Conservation (phyloP, 192 early-diverging fungal species). For the Backusella tarrabulga region DNA sequence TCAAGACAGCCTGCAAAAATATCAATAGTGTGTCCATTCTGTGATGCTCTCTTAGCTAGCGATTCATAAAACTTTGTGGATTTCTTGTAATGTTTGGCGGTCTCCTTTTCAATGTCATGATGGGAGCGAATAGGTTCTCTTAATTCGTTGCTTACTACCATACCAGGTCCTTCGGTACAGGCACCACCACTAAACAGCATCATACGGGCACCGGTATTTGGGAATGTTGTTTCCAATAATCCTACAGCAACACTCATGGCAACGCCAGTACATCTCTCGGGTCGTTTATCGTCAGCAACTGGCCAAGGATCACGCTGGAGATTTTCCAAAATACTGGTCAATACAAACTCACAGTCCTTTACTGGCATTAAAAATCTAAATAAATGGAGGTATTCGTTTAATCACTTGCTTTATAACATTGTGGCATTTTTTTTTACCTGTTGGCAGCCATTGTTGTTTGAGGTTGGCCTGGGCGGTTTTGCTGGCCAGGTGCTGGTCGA, state of each 20-base stretch:
- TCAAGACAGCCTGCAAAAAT: conserved; percentile 98
- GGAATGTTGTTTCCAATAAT: conserved; percentile 90
- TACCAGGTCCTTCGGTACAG: conserved; percentile 92
- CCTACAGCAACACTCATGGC: conserved; percentile 91
- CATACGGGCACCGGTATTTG: conserved; percentile 88
- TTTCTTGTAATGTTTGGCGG: conserved; percentile 90
- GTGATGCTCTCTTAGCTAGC: conserved; percentile 81
- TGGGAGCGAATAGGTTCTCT: conserved; percentile 96
- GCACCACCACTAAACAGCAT: conserved; percentile 95
- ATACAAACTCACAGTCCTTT: conserved; percentile 93
- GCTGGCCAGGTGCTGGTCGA: conserved; percentile 26
- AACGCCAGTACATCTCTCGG: conserved; percentile 92
- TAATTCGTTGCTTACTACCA: conserved; percentile 90
- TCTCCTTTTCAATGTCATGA: conserved; percentile 97
- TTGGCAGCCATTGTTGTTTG: conserved; percentile 42
- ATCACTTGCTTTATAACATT: not conserved
- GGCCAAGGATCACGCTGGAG: conserved; percentile 99
- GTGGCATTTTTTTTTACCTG: conserved; percentile 39
- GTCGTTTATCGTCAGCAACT: conserved; percentile 83
- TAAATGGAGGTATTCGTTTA: not conserved
- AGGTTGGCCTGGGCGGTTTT: conserved; percentile 42
- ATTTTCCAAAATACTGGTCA: conserved; percentile 93
- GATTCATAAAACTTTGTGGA: conserved; percentile 93
- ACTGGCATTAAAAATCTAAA: conserved; percentile 86
- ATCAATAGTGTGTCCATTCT: conserved; percentile 90